Conservation (phyloP, 768 basidiomycete species). For the Rhizopogon sp. region DNA sequence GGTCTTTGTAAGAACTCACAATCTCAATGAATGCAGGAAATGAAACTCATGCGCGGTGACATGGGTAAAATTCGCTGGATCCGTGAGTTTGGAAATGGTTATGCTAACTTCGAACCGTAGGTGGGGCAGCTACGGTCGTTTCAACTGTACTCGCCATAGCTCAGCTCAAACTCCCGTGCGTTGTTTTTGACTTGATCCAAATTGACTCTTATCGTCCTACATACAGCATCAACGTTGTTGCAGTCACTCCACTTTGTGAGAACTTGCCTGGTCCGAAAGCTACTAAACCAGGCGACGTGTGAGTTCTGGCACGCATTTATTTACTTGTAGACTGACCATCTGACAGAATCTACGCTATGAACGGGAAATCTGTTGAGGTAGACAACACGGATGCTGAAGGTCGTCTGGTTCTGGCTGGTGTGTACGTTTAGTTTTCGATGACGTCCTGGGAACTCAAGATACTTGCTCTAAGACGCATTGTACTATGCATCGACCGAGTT, state of each 20-base stretch:
- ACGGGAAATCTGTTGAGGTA: constrained; percentile 81
- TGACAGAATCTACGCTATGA: constrained; percentile 64
- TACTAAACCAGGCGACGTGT: constrained; percentile 84
- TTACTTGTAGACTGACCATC: neutral
- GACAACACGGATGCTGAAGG: constrained; percentile 89
- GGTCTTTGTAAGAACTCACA: neutral
- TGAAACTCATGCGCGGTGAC: constrained; percentile 84
- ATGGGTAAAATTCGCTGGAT: constrained; percentile 53
- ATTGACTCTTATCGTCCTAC: neutral
- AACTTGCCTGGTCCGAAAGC: constrained; percentile 74
- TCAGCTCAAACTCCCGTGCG: constrained; percentile 74
- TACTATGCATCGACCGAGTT: constrained; percentile 75
- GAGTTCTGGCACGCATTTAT: constrained; percentile 15
- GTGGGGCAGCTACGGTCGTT: constrained; percentile 77
- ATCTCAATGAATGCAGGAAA: constrained; percentile 39
- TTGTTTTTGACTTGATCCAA: constrained; percentile 7
- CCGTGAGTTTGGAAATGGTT: neutral
- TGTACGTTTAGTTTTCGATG: constrained; percentile 6
- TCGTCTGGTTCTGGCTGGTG: constrained; percentile 69
- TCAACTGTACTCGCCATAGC: constrained; percentile 74
- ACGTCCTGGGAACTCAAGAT: neutral
- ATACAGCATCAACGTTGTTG: constrained; percentile 67
- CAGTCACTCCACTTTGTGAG: constrained; percentile 71
- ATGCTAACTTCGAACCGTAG: constrained; percentile 23
- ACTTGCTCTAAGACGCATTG: constrained; percentile 55